Conservation (phyloP, 1,284 basidiomycete species). For the Cutaneotrichosporon cyanovorans region DNA sequence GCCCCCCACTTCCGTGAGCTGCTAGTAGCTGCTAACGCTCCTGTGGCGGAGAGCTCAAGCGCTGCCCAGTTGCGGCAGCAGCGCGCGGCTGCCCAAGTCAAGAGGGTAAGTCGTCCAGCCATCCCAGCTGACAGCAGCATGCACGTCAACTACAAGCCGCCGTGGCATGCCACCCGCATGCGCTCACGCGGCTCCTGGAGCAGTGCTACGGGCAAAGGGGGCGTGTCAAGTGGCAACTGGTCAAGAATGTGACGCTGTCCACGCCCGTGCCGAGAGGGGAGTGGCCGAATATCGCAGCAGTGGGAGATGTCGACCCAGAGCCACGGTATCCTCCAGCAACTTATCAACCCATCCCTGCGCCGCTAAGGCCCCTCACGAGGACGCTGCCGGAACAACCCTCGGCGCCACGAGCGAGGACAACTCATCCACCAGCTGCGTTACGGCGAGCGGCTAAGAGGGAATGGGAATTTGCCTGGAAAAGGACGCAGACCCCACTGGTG, state of each 20-base stretch:
- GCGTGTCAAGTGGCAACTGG: slow-evolving; percentile 8
- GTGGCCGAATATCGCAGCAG: slow-evolving; percentile 1
- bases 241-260: slow-evolving; percentile 16
- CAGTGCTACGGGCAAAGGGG: slow-evolving; percentile 1
- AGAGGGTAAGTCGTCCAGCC: background rate
- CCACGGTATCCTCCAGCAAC: slow-evolving; percentile 7
- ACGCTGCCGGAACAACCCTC: background rate
- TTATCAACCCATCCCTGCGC: slow-evolving; percentile 5
- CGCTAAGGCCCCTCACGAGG: slow-evolving; percentile 1
- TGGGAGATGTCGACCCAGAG: background rate
- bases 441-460: background rate
- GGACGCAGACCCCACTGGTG: slow-evolving; percentile 20
- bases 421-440: background rate
- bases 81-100: background rate
- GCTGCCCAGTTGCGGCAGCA: background rate
- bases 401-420: background rate
- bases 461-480: slow-evolving; percentile 4
- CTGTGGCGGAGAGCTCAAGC: background rate
- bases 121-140: background rate
- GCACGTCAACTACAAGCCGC: slow-evolving; percentile 23
- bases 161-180: slow-evolving; percentile 35
- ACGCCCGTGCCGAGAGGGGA: background rate
- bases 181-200: slow-evolving; percentile 21
- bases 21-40: background rate
- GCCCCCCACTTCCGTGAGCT: slow-evolving; percentile 17